Percentiles rank a stretch among this genome's conserved stretches.
These are phyloP conservation scores for Aspergillus hortae DNA, from an alignment of 2,329 filamentous ascomycete genomes.

Conservation along the genomic window DNA sequence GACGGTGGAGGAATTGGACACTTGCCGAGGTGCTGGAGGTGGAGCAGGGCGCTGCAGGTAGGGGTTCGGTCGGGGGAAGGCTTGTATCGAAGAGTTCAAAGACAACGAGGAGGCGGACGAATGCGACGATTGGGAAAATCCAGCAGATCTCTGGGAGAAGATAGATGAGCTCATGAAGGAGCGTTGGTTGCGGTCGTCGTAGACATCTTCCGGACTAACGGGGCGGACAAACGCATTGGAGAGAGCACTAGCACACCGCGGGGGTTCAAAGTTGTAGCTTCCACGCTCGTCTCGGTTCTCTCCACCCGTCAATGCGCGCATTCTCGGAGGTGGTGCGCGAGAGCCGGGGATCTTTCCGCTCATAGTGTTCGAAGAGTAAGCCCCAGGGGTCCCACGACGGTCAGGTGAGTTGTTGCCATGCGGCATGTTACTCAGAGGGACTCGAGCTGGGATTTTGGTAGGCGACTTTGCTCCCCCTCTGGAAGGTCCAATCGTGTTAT, in stretches of 20 bases:
- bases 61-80: conserved; percentile 32
- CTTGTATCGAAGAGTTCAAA: conserved; percentile 29
- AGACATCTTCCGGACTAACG: conserved; percentile 74
- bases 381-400: conserved; percentile 50
- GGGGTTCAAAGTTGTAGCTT: conserved; percentile 34
- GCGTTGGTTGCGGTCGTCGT: conserved; percentile 62
- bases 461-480: conserved; percentile 40
- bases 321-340: conserved; percentile 76
- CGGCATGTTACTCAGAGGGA: conserved; percentile 45
- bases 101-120: conserved; percentile 40
- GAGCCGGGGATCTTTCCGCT: conserved; percentile 49
- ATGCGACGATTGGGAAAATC: conserved; percentile 40
- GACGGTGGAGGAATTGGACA: conserved; percentile 65
- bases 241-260: conserved; percentile 52
- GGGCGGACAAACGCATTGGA: conserved; percentile 54
- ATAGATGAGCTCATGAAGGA: conserved; percentile 46
- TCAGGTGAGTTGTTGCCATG: conserved; percentile 73
- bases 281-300: conserved; percentile 45
- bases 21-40: conserved; percentile 57
- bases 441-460: conserved; percentile 47
- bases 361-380: conserved; percentile 40
- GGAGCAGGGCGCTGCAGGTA: conserved; percentile 35
- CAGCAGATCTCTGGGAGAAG: conserved; percentile 36
- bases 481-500: conserved; percentile 33
- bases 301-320: conserved; percentile 70